A percentile compares a stretch with the other conserved stretches of the same genome.
These are phyloP conservation scores for Calonectria pseudoturangicola DNA, from an alignment of 2,329 filamentous ascomycete genomes.

Conservation along the genomic window DNA sequence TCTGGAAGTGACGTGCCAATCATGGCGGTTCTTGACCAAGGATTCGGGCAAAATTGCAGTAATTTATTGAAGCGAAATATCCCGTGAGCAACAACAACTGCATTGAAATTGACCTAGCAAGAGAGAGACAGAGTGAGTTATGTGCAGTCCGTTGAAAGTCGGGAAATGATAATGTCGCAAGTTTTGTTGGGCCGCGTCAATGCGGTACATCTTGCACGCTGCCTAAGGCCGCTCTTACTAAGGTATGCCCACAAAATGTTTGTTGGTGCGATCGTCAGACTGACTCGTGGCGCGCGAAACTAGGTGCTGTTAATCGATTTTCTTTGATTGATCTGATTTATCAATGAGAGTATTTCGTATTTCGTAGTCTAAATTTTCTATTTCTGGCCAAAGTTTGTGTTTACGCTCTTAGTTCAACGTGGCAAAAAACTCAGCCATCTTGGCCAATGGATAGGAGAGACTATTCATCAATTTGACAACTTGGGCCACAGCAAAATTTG, in stretches of 20 bases:
- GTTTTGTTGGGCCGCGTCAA: conserved; percentile 16
- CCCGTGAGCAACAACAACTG: neutral
- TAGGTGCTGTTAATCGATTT: neutral
- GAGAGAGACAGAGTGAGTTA: neutral
- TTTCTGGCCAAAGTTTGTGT: too few relatives aligned
- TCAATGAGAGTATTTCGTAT: neutral
- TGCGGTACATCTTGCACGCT: conserved; percentile 1
- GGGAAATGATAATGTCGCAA: conserved; percentile 4
- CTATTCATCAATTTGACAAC: too few relatives aligned
- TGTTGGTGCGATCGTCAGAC: conserved; percentile 15
- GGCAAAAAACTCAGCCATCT: too few relatives aligned
- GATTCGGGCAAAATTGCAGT: conserved; percentile 28
- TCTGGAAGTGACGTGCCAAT: conserved; percentile 61
- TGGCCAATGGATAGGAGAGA: too few relatives aligned
- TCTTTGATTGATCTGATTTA: neutral
- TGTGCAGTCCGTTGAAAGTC: neutral
- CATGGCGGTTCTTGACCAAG: conserved; percentile 53
- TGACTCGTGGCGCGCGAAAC: neutral
- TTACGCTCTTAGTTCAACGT: too few relatives aligned
- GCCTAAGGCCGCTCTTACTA: conserved; percentile 23
- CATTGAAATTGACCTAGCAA: neutral
- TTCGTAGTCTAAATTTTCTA: too few relatives aligned
- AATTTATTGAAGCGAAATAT: conserved; percentile 10
- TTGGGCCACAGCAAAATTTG: too few relatives aligned
- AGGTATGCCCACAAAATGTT: neutral